Percentiles rank a stretch among this genome's conserved stretches.
Conservation (phyloP, 2,329 filamentous ascomycete genomes). For the Pyricularia sp. region DNA sequence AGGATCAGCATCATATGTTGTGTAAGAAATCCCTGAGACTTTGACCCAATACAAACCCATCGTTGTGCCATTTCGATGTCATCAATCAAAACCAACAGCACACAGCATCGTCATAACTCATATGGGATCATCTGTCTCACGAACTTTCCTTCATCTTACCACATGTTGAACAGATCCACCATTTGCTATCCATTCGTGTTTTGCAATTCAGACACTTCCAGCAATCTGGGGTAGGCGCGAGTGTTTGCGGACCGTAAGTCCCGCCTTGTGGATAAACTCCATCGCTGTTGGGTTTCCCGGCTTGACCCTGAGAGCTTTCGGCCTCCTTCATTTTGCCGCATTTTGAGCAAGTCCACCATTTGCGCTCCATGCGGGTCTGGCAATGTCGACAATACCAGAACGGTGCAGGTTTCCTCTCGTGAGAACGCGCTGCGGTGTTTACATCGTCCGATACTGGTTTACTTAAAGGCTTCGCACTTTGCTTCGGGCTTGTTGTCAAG, state of each 20-base stretch:
- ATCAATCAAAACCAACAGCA: background rate
- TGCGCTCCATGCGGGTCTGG: conserved; percentile 34
- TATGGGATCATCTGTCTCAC: background rate
- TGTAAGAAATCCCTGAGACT: background rate
- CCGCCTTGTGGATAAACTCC: background rate
- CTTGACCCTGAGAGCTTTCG: background rate
- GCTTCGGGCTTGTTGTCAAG: background rate
- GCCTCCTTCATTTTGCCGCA: conserved; percentile 42
- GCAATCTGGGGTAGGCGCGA: conserved; percentile 3
- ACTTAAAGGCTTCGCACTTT: background rate
- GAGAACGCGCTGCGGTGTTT: background rate
- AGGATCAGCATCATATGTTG: background rate
- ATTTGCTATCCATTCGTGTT: conserved; percentile 36
- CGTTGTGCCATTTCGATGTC: background rate
- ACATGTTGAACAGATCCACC: conserved; percentile 45
- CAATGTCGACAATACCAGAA: conserved; percentile 31
- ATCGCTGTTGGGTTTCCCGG: background rate
- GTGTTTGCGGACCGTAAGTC: background rate
- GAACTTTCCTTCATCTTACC: conserved; percentile 40
- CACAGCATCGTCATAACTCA: background rate
- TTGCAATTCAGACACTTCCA: conserved; percentile 43
- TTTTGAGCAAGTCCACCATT: conserved; percentile 43
- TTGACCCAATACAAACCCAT: background rate
- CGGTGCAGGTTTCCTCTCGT: background rate
- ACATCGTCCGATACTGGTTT: background rate